Percentiles rank a stretch among this genome's conserved stretches.
phyloP scores from a whole-genome alignment of 2,329 filamentous ascomycete genomes.

The Xylariaceae sp. region DNA sequence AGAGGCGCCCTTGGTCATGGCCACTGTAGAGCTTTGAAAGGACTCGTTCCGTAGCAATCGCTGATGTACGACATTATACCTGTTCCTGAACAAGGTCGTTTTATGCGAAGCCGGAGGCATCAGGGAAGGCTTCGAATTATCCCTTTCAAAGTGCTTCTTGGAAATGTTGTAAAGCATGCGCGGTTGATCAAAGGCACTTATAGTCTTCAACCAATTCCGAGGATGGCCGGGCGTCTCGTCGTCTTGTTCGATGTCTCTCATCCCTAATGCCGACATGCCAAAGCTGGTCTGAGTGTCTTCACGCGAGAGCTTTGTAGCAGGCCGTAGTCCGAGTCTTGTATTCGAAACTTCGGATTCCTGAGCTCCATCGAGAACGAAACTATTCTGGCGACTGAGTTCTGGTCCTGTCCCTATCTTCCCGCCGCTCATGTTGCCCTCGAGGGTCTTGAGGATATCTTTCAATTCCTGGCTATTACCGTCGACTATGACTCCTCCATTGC shows the following conservation, averaged over 20 bases:
- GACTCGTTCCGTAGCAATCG: slow-evolving; percentile 86
- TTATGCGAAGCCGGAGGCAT: slow-evolving; percentile 76
- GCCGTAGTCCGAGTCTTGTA: slow-evolving; percentile 52
- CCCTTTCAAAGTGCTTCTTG: slow-evolving; percentile 86
- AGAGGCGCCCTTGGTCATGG: slow-evolving; percentile 50
- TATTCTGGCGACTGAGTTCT: slow-evolving; percentile 58
- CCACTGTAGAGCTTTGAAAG: slow-evolving; percentile 78
- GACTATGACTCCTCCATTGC: slow-evolving; percentile 84
- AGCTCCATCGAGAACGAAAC: slow-evolving; percentile 54
- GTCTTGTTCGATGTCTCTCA: slow-evolving; percentile 52
- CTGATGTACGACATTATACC: slow-evolving; percentile 89
- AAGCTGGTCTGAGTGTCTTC: slow-evolving; percentile 65
- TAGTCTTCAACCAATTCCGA: slow-evolving; percentile 75
- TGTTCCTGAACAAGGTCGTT: slow-evolving; percentile 78
- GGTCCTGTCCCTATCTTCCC: slow-evolving; percentile 59
- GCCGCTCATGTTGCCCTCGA: slow-evolving; percentile 87
- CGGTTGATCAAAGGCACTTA: slow-evolving; percentile 82
- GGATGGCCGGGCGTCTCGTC: slow-evolving; percentile 61
- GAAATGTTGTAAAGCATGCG: slow-evolving; percentile 66
- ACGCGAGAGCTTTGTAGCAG: slow-evolving; percentile 40
- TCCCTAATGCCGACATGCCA: slow-evolving; percentile 48
- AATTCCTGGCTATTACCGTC: slow-evolving; percentile 73
- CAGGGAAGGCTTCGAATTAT: slow-evolving; percentile 60
- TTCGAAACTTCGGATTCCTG: slow-evolving; percentile 48
- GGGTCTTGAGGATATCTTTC: slow-evolving; percentile 72